These are phyloP conservation scores for Achaetomium macrosporum DNA, from an alignment of 2,329 filamentous ascomycete genomes.

Conservation along the genomic window DNA sequence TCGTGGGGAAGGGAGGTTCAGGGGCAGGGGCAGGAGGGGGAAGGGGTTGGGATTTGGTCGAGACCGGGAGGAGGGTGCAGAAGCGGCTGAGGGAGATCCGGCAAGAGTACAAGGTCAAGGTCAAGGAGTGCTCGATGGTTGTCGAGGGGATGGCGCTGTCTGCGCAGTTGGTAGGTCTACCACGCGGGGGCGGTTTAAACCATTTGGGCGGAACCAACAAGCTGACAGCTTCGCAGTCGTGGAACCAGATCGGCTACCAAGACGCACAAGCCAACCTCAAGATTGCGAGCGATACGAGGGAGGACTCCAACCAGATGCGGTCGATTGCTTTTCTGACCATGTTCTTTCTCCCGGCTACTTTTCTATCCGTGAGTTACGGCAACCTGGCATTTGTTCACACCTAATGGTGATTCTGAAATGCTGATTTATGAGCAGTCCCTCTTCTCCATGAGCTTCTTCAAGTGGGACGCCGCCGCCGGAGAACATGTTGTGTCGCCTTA, in stretches of 20 bases:
- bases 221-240: constrained; percentile 9
- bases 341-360: constrained; percentile 36
- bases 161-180: constrained; percentile 15
- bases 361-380: constrained; percentile 31
- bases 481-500: constrained; percentile 2
- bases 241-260: constrained; percentile 18
- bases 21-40: background rate
- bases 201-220: background rate
- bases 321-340: constrained; percentile 36
- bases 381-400: background rate
- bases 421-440: constrained; percentile 1
- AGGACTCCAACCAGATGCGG: constrained; percentile 28
- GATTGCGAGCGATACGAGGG: constrained; percentile 12
- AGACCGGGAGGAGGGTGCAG: constrained; percentile 13
- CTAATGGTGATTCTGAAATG: background rate
- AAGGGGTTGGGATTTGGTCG: background rate
- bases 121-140: constrained; percentile 16
- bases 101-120: constrained; percentile 17
- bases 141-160: constrained; percentile 19
- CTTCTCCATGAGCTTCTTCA: constrained; percentile 19
- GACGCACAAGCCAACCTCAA: constrained; percentile 16
- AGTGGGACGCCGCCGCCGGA: constrained; percentile 4
- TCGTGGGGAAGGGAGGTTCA: no score
- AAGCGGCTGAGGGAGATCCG: constrained; percentile 13
- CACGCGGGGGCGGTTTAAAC: no score